Conservation (phyloP, 306 rosid species). For the Cucurbita pepo region DNA sequence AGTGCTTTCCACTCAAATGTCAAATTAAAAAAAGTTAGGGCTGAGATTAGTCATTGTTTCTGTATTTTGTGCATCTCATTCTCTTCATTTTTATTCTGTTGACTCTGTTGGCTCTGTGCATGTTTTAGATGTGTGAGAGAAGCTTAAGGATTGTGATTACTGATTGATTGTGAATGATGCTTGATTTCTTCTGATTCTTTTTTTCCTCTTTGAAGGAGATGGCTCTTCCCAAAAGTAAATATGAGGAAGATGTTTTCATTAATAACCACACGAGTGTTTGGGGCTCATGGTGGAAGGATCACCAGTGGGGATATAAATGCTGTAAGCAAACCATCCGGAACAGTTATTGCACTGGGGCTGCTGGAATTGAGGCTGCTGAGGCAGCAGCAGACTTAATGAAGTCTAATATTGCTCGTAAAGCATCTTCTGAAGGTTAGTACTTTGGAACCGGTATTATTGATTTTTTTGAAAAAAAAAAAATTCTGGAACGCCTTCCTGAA, state of each 20-base stretch:
- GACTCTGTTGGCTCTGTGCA: not conserved
- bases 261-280: slow-evolving; percentile 46
- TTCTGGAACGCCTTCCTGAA: not conserved
- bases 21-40: not conserved
- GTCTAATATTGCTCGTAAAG: slow-evolving; percentile 49
- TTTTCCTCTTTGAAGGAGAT: slow-evolving; percentile 19
- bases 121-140: not conserved
- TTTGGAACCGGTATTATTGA: not conserved
- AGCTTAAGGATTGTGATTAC: not conserved
- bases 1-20: not conserved
- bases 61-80: not conserved
- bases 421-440: slow-evolving; percentile 30
- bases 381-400: slow-evolving; percentile 37
- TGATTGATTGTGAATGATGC: not conserved
- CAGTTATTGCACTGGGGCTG: slow-evolving; percentile 48
- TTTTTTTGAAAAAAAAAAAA: not conserved
- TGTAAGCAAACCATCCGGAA: slow-evolving; percentile 38
- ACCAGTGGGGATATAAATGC: slow-evolving; percentile 63
- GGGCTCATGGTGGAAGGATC: slow-evolving; percentile 73
- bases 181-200: not conserved
- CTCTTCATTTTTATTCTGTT: not conserved
- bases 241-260: slow-evolving; percentile 35
- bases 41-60: not conserved
- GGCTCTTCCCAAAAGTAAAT: slow-evolving; percentile 33
- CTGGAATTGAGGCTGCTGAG: slow-evolving; percentile 48